Evolutionary conservation across 2,329 filamentous ascomycete species (phyloP).

Genomic region (Mollisia scopiformis): DNA sequence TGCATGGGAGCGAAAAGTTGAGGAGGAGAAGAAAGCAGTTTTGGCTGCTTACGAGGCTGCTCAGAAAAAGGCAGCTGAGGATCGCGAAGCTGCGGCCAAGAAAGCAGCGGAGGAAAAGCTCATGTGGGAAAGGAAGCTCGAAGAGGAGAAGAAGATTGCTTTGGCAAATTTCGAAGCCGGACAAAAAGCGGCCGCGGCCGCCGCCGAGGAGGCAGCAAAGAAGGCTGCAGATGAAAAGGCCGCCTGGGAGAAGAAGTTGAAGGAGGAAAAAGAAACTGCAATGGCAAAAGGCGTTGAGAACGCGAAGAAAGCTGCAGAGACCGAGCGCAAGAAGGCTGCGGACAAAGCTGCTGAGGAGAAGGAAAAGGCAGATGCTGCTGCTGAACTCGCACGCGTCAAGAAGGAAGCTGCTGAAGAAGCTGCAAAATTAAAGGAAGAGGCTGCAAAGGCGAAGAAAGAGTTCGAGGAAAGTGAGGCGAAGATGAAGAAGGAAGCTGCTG

Average conservation of each 20-base stretch:
- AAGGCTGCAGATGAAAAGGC: constrained; percentile 26
- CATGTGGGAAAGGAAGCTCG: constrained; percentile 38
- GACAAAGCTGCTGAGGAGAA: constrained; percentile 24
- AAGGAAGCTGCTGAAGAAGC: constrained; percentile 38
- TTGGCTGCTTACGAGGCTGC: constrained; percentile 23
- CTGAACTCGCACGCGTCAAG: constrained; percentile 29
- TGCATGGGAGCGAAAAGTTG: constrained; percentile 22
- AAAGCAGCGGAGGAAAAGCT: constrained; percentile 27
- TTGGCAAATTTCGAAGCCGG: constrained; percentile 32
- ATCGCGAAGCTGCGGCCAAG: constrained; percentile 19
- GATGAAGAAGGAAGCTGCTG: constrained; percentile 51
- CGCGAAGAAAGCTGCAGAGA: constrained; percentile 33
- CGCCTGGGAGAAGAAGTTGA: constrained; percentile 39
- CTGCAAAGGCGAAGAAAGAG: constrained; percentile 45
- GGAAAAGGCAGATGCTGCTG: constrained; percentile 21
- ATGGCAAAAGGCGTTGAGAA: constrained; percentile 33
- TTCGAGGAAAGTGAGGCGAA: constrained; percentile 52
- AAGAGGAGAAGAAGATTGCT: constrained; percentile 43
- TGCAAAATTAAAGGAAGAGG: constrained; percentile 45
- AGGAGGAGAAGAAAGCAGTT: constrained; percentile 27
- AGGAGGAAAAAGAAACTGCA: constrained; percentile 43
- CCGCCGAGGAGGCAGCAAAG: constrained; percentile 15
- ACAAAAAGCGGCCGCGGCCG: constrained; percentile 33
- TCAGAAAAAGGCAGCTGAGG: constrained; percentile 23
- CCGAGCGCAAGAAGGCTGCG: constrained; percentile 17